Conservation (phyloP, 2,329 filamentous ascomycete genomes). For the Samsoniella hepiali region DNA sequence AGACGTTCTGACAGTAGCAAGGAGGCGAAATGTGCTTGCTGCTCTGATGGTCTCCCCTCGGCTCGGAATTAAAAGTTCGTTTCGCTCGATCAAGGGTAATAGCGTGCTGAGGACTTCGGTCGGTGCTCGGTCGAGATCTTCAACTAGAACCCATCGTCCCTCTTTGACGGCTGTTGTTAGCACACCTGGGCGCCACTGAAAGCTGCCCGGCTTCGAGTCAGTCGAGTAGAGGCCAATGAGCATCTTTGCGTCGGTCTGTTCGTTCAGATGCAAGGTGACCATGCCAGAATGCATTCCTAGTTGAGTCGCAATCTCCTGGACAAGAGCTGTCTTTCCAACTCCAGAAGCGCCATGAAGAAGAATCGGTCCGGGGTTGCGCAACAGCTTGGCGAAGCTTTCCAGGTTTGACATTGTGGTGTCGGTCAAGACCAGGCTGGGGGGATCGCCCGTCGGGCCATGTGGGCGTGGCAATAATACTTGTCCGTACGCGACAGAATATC, state of each 20-base stretch:
- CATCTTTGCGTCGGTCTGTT: conserved; percentile 97
- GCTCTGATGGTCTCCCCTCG: conserved; percentile 83
- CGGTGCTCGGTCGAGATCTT: conserved; percentile 92
- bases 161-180: conserved; percentile 91
- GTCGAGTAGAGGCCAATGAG: conserved; percentile 92
- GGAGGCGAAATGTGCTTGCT: conserved; percentile 79
- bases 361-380: conserved; percentile 68
- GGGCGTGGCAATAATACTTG: conserved; percentile 64
- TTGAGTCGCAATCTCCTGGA: conserved; percentile 76
- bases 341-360: conserved; percentile 80
- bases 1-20: conserved; percentile 84
- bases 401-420: conserved; percentile 71
- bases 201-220: conserved; percentile 80
- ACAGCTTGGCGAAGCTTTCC: conserved; percentile 60
- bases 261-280: conserved; percentile 93
- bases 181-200: conserved; percentile 88
- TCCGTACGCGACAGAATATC: conserved; percentile 62
- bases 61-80: conserved; percentile 86
- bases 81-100: conserved; percentile 84
- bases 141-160: conserved; percentile 94
- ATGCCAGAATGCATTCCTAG: conserved; percentile 77
- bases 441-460: conserved; percentile 44
- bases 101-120: conserved; percentile 93
- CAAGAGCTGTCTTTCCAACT: conserved; percentile 83
- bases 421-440: conserved; percentile 62